Percentiles rank a stretch among this genome's conserved stretches.
Evolutionary conservation across 495 filamentous ascomycete species (phyloP).

Genomic region (Staphylotrichum tortipilum): DNA sequence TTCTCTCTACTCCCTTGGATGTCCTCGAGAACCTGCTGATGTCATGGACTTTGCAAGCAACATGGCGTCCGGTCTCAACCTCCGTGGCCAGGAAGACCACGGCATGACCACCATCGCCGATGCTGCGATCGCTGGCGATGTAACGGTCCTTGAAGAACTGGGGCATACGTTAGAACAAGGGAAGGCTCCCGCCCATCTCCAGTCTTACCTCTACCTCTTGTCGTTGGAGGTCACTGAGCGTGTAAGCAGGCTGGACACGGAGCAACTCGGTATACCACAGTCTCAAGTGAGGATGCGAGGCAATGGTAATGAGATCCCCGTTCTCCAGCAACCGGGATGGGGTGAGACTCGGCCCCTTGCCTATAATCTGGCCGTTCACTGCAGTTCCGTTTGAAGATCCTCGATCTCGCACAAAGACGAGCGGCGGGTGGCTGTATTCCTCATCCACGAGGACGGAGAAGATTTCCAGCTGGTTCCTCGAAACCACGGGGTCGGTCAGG

Average conservation of each 20-base stretch:
- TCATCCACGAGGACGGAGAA: constrained; percentile 49
- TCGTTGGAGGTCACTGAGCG: constrained; percentile 12
- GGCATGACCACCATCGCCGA: constrained; percentile 80
- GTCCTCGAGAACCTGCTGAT: constrained; percentile 10
- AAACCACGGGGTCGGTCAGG: constrained; percentile 39
- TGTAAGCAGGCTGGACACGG: background rate
- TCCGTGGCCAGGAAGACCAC: constrained; percentile 76
- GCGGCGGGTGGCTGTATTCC: constrained; percentile 29
- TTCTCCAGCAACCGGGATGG: constrained; percentile 43
- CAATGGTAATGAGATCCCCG: constrained; percentile 45
- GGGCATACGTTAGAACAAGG: background rate
- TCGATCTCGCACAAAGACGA: constrained; percentile 55
- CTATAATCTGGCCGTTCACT: constrained; percentile 43
- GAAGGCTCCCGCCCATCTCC: background rate
- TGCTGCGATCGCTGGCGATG: constrained; percentile 43
- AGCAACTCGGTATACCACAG: constrained; percentile 24
- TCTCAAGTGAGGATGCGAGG: constrained; percentile 21
- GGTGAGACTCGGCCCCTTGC: constrained; percentile 17
- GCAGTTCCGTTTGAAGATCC: constrained; percentile 48
- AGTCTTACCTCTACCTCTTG: constrained; percentile 21
- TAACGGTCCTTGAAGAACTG: constrained; percentile 44
- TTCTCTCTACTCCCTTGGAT: constrained; percentile 16
- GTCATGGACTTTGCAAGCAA: constrained; percentile 67
- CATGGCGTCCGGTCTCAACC: constrained; percentile 51
- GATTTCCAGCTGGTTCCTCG: constrained; percentile 52